Percentiles rank a stretch among this genome's conserved stretches.
Evolutionary conservation across 805 yeast genomes (phyloP).

Genomic region (Candida silvatica): DNA sequence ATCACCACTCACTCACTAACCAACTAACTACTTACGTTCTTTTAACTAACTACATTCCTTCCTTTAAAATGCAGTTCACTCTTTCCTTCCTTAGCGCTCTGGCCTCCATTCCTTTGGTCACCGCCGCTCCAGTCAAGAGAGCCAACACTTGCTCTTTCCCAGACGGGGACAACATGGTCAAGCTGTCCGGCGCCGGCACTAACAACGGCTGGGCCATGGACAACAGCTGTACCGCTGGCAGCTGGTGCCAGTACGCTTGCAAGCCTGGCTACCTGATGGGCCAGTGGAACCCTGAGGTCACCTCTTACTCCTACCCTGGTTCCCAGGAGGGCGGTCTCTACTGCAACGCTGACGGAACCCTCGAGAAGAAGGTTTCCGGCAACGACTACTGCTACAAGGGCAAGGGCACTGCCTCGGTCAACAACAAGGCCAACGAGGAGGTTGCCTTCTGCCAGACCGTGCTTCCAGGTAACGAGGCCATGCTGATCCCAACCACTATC

Average conservation of each 20-base stretch:
- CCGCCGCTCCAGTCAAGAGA: slow-evolving; percentile 1
- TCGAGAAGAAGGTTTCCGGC: slow-evolving; percentile 51
- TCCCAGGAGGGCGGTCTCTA: slow-evolving; percentile 78
- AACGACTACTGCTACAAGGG: slow-evolving; percentile 69
- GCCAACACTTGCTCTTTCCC: slow-evolving; percentile 54
- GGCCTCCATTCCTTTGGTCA: neutral
- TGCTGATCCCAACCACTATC: slow-evolving; percentile 79
- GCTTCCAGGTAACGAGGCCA: slow-evolving; percentile 89
- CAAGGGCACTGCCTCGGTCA: slow-evolving; percentile 53
- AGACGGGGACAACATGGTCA: slow-evolving; percentile 53
- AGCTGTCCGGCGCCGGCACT: slow-evolving; percentile 45
- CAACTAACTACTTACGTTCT: neutral
- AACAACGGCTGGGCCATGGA: slow-evolving; percentile 90
- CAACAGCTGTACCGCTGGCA: slow-evolving; percentile 64
- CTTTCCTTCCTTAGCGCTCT: neutral
- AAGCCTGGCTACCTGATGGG: slow-evolving; percentile 80
- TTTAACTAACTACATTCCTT: neutral
- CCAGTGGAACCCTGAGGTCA: slow-evolving; percentile 79
- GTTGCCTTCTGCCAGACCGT: slow-evolving; percentile 92
- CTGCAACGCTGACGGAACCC: slow-evolving; percentile 63
- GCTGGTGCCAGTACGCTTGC: slow-evolving; percentile 88
- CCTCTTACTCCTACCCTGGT: slow-evolving; percentile 66
- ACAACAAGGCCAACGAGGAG: slow-evolving; percentile 44
- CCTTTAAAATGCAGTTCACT: neutral
- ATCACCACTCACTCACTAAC: neutral